Base-by-base conservation (phyloP, 768 basidiomycete genomes). In the Neoboletus subvelutipes region DNA sequence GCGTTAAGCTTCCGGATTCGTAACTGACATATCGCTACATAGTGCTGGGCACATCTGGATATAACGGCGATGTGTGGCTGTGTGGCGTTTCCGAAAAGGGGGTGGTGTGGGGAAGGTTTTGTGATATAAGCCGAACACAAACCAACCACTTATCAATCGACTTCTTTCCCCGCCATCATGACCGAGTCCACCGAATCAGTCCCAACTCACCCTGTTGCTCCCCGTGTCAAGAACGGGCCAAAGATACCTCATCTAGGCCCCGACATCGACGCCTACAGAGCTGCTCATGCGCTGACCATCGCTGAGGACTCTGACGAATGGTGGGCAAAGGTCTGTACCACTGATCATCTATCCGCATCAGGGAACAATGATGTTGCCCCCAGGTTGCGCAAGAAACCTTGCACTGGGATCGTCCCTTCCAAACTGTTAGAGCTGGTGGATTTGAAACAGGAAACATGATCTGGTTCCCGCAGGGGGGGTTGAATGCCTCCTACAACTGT, bases 401-500 rank as follows among this genome's bases (percentile, higher is more conserved):
- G 33, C 78, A 92, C 74, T 94, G 93, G 94, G 85, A 94, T 71
- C 82, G 87, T 33, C 92, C 91, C 12, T 98, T 97, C 82, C 79
- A 85, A 58, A 94, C 86, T 26, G 93, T 98, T 56, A 78, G 88
- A 66, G 77, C 89, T 5, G 96, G 96, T 43, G 77, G 80, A 8
- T 98, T 98, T 67, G 80, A 82, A 66, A 83, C 81, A 2, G 96
- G 95, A 29, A 92, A 97, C 70, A 86, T 96, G 57, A 82, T 82
- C 60, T 98, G 96, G 96, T 98, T 98, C 82, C 93, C 93, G 5
- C 95, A 99, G 66, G 96, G 96, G 31, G 87, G 80, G 5, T 75
- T 96, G 64, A 97, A 95, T 67, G 96, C 88, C 1, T 86, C 93
- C 10, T 98, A 98, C 81, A 99, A 99, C 75, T 96, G 94, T 67